Percentiles rank a stretch among this genome's conserved stretches.
phyloP scores from a whole-genome alignment of 768 basidiomycete species.

The Steccherinum ochraceum region DNA sequence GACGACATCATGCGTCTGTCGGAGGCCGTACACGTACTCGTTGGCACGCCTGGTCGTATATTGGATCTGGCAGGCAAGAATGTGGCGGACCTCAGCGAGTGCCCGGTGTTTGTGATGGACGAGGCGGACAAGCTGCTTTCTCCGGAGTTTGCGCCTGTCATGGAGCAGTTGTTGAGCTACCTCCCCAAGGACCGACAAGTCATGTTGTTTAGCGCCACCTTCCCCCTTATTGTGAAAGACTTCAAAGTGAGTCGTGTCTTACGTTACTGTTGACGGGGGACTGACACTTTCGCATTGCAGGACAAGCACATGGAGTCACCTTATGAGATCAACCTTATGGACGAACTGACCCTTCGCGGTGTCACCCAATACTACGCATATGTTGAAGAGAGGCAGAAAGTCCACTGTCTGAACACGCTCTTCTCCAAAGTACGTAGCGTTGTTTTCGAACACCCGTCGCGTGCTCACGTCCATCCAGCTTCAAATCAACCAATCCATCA shows the following conservation, averaged over 20 bases:
- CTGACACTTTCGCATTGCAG: constrained; percentile 30
- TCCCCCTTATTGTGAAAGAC: constrained; percentile 98
- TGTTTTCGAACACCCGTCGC: too few relatives aligned
- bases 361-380: constrained; percentile 99
- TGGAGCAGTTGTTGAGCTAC: constrained; percentile 90
- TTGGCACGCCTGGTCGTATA: constrained; percentile 95
- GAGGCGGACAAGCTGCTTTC: constrained; percentile 98
- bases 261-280: background rate
- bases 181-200: constrained; percentile 86
- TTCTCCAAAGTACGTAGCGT: constrained; percentile 79
- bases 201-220: constrained; percentile 98
- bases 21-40: constrained; percentile 90
- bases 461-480: too few relatives aligned
- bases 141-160: constrained; percentile 96
- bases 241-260: constrained; percentile 66
- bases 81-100: constrained; percentile 91
- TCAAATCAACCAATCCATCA: constrained; percentile 99
- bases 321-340: constrained; percentile 99
- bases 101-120: constrained; percentile 98
- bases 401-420: constrained; percentile 98
- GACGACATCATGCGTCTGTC: constrained; percentile 93
- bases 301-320: constrained; percentile 96
- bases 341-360: constrained; percentile 96
- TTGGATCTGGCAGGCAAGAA: constrained; percentile 90
- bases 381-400: constrained; percentile 98